Base-by-base conservation (phyloP, 116 monocot species). In the Papilionanthe hybrid region DNA sequence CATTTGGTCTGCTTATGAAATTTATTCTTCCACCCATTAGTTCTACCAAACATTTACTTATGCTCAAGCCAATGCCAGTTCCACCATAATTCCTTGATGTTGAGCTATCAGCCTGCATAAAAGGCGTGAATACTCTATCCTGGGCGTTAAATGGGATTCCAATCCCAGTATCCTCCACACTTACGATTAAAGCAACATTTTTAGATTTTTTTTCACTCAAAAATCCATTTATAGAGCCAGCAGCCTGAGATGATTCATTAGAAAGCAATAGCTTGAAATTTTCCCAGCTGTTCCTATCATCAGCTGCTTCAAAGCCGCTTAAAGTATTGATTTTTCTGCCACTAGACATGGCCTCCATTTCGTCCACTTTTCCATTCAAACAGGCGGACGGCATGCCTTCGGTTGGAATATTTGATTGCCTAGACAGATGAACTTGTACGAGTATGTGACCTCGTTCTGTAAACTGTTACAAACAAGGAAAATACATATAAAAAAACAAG, bases 101-200 rank as follows among this genome's bases (percentile, higher is more conserved):
- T 69, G 98, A 98, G 77, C 98, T 98, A 73, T 98, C 98, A 45
- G 88, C 98, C 74, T 94, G 98, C 98, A 98, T 98, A 71, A 98
- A 98, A 32, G 94, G 98, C n/a, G 91, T 93, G 80, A 98, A 98
- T 55, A 98, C 92, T 18, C 95, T 81, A 79, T 91, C 84, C 72
- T 98, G 98, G 18, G 98, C 98, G 74, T 93, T 85, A 45, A 91
- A 75, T 27, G 94, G 98, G 75, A 98, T 98, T 27, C 98, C 98
- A 10, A 91, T 87, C 43, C 98, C 98, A 56, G 93, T 98, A 77
- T 98, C 98, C 74, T 98, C 98, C 20, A 98, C 93, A 42, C 84
- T 89, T 48, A 94, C 90, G 45, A 93, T 77, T 23, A 98, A 72
- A 13, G 91, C 86, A 42, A 94, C 91, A 41, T 77, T 47, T 8